These are phyloP conservation scores for Aspergillus ellipticus DNA, from an alignment of 495 filamentous ascomycete species.

Conservation along the genomic window DNA sequence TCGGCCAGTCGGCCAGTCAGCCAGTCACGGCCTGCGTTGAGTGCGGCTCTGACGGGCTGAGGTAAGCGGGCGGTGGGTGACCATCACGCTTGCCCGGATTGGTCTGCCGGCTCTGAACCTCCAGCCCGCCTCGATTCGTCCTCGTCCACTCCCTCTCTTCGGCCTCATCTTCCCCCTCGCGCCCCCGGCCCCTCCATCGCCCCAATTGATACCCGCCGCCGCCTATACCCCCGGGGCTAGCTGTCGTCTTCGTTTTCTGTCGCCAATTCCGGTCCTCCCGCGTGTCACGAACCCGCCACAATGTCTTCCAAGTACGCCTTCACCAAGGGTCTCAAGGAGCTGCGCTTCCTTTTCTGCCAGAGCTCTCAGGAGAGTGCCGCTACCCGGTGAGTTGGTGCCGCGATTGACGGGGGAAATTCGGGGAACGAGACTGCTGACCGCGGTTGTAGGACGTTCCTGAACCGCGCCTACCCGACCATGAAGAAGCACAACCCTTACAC, in stretches of 20 bases:
- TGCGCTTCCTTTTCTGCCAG: slow-evolving; percentile 96
- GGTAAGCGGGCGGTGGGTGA: slow-evolving; percentile 25
- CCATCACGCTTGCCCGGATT: slow-evolving; percentile 27
- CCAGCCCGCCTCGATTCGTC: slow-evolving; percentile 1
- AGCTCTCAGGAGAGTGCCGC: slow-evolving; percentile 82
- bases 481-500: slow-evolving; percentile 97
- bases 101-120: slow-evolving; percentile 12
- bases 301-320: slow-evolving; percentile 97
- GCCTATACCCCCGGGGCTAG: not conserved
- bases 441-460: slow-evolving; percentile 73
- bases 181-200: not conserved
- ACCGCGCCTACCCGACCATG: slow-evolving; percentile 93
- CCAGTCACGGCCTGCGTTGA: no score
- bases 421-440: slow-evolving; percentile 15
- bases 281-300: slow-evolving; percentile 19
- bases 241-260: not conserved
- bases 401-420: not conserved
- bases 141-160: not conserved
- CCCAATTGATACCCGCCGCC: slow-evolving; percentile 5
- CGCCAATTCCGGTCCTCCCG: slow-evolving; percentile 5
- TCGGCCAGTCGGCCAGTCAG: no score
- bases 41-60: slow-evolving; percentile 30
- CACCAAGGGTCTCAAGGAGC: slow-evolving; percentile 81
- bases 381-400: slow-evolving; percentile 61
- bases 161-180: not conserved